A percentile compares a stretch with the other conserved stretches of the same genome.
These are phyloP conservation scores for Amylostereum areolatum DNA, from an alignment of 1,284 basidiomycete genomes.

Conservation along the genomic window DNA sequence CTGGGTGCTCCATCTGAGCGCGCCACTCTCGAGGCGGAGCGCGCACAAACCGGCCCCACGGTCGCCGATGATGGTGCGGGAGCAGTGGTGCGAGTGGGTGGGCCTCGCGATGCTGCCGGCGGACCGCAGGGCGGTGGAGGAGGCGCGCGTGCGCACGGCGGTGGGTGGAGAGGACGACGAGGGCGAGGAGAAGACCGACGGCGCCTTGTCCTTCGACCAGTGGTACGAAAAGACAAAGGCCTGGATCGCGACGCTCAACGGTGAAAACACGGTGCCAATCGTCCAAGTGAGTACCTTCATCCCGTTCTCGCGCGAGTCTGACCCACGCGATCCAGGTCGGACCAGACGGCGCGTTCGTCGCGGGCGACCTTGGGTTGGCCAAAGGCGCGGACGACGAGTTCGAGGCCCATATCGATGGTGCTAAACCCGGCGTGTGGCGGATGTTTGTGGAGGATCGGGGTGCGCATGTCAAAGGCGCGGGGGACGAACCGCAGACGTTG, in stretches of 20 bases:
- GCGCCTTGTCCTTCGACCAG: neutral
- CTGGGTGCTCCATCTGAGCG: neutral
- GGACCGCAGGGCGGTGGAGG: neutral
- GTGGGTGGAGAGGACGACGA: neutral
- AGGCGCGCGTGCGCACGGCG: neutral
- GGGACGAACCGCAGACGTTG: too few species aligned
- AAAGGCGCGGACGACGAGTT: slow-evolving; percentile 9
- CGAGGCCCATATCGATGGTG: slow-evolving; percentile 6
- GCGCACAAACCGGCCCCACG: neutral
- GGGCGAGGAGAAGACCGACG: neutral
- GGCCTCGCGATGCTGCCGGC: neutral
- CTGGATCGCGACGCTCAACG: neutral
- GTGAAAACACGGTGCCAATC: neutral
- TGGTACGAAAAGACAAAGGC: neutral
- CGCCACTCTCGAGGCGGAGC: neutral
- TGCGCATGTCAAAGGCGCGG: too few species aligned
- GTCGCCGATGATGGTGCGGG: neutral
- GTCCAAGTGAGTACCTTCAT: slow-evolving; percentile 1
- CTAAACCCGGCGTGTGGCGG: slow-evolving; percentile 9
- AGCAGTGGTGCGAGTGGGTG: neutral
- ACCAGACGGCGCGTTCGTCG: slow-evolving; percentile 2
- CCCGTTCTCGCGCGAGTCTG: neutral
- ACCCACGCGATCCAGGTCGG: neutral
- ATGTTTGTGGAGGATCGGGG: neutral
- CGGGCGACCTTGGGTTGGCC: slow-evolving; percentile 4